Base-by-base conservation (phyloP, 495 filamentous ascomycete species). In the Barbatosphaeria neglecta region DNA sequence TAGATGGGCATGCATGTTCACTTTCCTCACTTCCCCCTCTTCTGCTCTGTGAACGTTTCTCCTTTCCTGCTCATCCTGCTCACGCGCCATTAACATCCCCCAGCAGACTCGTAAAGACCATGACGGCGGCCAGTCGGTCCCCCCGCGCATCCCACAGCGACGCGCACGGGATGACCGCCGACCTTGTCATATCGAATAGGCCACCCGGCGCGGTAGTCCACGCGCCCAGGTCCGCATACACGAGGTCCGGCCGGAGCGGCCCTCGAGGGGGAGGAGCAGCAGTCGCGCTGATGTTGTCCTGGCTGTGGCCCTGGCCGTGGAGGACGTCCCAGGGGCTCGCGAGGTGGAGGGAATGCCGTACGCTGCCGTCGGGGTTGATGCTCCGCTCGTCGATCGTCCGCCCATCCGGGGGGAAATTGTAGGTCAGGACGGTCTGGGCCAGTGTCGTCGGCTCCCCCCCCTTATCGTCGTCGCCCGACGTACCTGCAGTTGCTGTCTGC, bases 131-230 rank as follows among this genome's bases (percentile, higher is more conserved):
- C 3, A 46, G 22, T 16, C 45, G 22, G 20, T 40, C 33, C 7
- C 35, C 45, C 2, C 15, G 35, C 8, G 33, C 1, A 20, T 46
- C 45, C 45, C 45, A 46, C 19, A 46, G 33, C 1, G 45, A 46
- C 20, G 16, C 24, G 22, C 45, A 46, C 1, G 45, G 45, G 31
- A 46, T 31, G 25, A 38, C 37, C 11, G 45, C 35, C 22, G 39
- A 41, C n/a, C 19, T 7, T 15, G 20, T n/a, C 20, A 22, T 23
- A 22, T 41, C 39, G 20, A 41, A 22, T 13, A 25, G 13, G 22
- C 39, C 39, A 4, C 4, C 22, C n/a, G n/a, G n/a, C 22, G 20
- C 39, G 22, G 22, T 18, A 6, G 10, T 10, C 20, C 20, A 41
- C 9, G 22, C 39, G 3, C 9, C 20, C 13, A 18, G 8, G 17